phyloP scores from a whole-genome alignment of 805 yeast species.

The Priceomyces carsonii region DNA sequence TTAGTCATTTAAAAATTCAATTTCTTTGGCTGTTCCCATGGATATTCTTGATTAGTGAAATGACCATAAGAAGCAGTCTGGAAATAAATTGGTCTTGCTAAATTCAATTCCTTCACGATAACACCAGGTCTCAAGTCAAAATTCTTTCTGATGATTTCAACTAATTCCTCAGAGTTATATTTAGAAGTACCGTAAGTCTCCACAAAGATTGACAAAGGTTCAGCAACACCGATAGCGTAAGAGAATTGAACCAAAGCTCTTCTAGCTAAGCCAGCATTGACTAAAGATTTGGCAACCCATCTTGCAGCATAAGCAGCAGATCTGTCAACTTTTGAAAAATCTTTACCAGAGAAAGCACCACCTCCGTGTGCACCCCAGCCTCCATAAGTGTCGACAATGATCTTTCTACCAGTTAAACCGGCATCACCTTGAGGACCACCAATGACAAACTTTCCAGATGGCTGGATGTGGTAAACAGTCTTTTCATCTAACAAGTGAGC shows the following conservation, averaged over 20 bases:
- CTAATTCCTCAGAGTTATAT: slow-evolving; percentile 85
- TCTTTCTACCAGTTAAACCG: slow-evolving; percentile 99
- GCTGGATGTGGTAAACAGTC: slow-evolving; percentile 97
- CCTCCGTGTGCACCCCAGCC: slow-evolving; percentile 99
- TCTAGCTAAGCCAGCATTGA: slow-evolving; percentile 90
- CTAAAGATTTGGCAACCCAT: slow-evolving; percentile 99
- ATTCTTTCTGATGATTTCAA: slow-evolving; percentile 87
- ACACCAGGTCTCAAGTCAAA: slow-evolving; percentile 99
- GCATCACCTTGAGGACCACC: slow-evolving; percentile 99
- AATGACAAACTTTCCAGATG: slow-evolving; percentile 98
- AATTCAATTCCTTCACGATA: slow-evolving; percentile 91
- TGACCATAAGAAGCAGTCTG: slow-evolving; percentile 99
- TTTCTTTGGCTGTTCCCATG: slow-evolving; percentile 97
- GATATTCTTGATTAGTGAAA: slow-evolving; percentile 97
- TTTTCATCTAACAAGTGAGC: slow-evolving; percentile 86
- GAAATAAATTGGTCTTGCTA: slow-evolving; percentile 98
- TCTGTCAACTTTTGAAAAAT: slow-evolving; percentile 99
- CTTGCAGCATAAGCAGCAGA: slow-evolving; percentile 99
- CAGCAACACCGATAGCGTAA: slow-evolving; percentile 99
- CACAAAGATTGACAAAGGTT: slow-evolving; percentile 96
- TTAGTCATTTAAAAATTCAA: slow-evolving; percentile 54
- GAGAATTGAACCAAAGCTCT: slow-evolving; percentile 98
- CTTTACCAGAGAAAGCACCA: slow-evolving; percentile 99
- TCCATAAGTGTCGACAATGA: slow-evolving; percentile 99
- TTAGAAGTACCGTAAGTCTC: slow-evolving; percentile 98